Evolutionary conservation across 78 protist species (phyloP), one percentile per base, ranked within the genome.

Genomic region (Monocercomonoides exilis): DNA sequence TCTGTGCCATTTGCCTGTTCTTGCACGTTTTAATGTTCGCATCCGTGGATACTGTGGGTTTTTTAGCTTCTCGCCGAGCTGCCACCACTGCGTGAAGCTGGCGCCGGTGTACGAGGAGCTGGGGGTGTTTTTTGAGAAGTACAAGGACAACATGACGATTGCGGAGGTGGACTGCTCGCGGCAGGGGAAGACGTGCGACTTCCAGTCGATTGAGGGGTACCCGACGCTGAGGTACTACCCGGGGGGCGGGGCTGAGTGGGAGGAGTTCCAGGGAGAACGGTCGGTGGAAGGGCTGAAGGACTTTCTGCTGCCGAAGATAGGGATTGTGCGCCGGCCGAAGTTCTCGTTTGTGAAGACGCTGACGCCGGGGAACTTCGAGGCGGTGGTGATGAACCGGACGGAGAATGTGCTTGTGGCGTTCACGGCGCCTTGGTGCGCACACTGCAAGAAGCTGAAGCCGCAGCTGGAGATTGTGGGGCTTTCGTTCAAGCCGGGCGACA

Each of bases 351-450:
- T 79, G 45, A 41, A 38, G 11, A 41, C n/a, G 11, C 42, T 79
- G 5, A 6, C 82, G 45, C 45, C n/a, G n/a, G 82, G 5, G 6
- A 33, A 6, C 82, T 79, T 79, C 11, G 82, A 79, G 6, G 43
- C 6, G 82, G 11, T 79, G 11, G 82, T 79, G 45, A 32, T 79
- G 82, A 79, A 79, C 82, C 82, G 45, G 43, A 41, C n/a, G 11
- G 36, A 33, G 82, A 79, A 79, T 79, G 82, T 79, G 6, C 82
- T 79, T 6, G 42, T 79, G n/a, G 82, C 82, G 6, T 79, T 79
- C 82, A 33, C 6, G 6, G 82, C 82, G 5, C 82, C 82, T 41
- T 79, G 82, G 82, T 79, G 82, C 11, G 4, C 43, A 32, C 82
- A 79, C 11, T 79, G 82, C 82, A 33, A 79, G 42, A 6, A 79